Evolutionary conservation across 805 yeast species (phyloP), one percentile per base, ranked within the genome.

Genomic region (Phaffomyces antillensis): DNA sequence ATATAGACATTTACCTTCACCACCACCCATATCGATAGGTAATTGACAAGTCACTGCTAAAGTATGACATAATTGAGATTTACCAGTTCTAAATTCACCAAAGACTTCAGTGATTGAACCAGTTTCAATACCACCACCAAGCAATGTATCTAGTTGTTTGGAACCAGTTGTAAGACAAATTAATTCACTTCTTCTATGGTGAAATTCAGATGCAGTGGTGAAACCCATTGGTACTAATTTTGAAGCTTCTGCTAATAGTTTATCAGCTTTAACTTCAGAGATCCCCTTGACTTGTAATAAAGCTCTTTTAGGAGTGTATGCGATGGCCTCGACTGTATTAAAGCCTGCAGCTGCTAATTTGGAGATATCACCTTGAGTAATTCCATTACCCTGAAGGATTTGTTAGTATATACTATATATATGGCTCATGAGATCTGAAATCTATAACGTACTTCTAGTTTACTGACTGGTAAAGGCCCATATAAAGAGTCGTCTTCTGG

Each of bases 21-120:
- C 99, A 49, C 99, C 99, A 36, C 97, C 97, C 84, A 86, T 83
- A 60, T 90, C 97, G 41, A 91, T 78, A 5, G 98, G 98, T 45
- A 93, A 71, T 65, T 91, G 99, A 63, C 98, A 91, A 2, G 97
- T 91, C 7, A 93, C 96, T 0, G 98, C 96, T 45, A 93, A 72
- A 2, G 98, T 93, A 62, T 93, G 99, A 65, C 99, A 93, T 39
- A 93, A 68, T 69, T 93, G 99, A 5, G 97, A 88, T 63, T 93
- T 93, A 39, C 99, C 99, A 2, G 99, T 93, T 69, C 98, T 79
- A 63, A 90, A 93, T 65, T 93, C 99, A 33, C 99, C 99, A 69
- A 87, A 93, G 9, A 91, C 77, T 66, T 93, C 99, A 1, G 99
- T 93, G 52, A 93, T 84, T 2, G 96, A 86, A 2, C 99, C 99